These are phyloP conservation scores for Stephania cephalantha DNA, from an alignment of 164 flowering plant genomes.

Conservation along the genomic window DNA sequence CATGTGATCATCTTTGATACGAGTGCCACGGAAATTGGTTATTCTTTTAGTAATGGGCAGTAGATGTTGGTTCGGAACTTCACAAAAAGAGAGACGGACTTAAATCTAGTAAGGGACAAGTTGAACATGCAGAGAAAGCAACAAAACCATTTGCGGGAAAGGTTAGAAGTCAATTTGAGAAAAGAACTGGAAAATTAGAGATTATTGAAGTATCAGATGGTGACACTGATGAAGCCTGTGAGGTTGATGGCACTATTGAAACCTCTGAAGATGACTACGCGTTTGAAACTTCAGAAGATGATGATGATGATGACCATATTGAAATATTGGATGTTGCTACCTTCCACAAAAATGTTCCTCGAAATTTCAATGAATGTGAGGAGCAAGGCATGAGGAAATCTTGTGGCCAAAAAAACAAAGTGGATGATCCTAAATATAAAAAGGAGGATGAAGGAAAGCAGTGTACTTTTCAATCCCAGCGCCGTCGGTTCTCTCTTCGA, in stretches of 20 bases:
- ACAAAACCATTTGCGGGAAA: not conserved
- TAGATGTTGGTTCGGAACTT: not conserved
- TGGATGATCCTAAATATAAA: too few species aligned
- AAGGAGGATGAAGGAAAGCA: too few species aligned
- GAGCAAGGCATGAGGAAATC: too few species aligned
- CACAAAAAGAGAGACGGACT: not conserved
- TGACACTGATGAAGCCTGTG: not conserved
- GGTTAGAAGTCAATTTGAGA: not conserved
- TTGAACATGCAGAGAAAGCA: not conserved
- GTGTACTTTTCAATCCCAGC: too few species aligned
- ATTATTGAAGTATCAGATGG: too few species aligned
- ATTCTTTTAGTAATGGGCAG: slow-evolving; percentile 3
- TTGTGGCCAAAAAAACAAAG: too few species aligned
- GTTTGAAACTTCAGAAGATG: too few species aligned
- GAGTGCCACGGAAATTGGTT: slow-evolving; percentile 24
- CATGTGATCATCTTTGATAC: slow-evolving; percentile 22
- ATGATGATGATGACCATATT: not conserved
- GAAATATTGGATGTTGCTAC: not conserved
- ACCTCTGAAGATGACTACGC: not conserved
- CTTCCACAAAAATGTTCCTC: not conserved
- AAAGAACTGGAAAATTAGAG: not conserved
- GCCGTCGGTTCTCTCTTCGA: too few species aligned
- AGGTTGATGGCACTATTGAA: not conserved
- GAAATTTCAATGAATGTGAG: too few species aligned
- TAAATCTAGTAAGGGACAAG: not conserved